Evolutionary conservation across 768 basidiomycete species (phyloP).

Genomic region (Lactarius psammicola): DNA sequence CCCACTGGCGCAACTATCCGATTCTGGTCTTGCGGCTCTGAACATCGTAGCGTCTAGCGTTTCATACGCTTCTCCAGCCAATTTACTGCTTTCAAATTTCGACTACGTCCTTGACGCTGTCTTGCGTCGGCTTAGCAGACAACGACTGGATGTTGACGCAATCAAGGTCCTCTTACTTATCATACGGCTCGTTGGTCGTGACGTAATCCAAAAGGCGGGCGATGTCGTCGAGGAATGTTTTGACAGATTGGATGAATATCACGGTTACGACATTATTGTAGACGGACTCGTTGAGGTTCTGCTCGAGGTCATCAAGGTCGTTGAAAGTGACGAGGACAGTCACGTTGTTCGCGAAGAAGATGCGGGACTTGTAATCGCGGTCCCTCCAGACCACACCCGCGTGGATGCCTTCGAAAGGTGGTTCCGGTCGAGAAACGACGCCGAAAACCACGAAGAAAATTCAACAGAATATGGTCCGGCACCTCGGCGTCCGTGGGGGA

Average conservation of each 20-base stretch:
- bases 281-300: conserved; percentile 87
- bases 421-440: conserved; percentile 51
- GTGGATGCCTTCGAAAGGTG: conserved; percentile 62
- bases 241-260: conserved; percentile 92
- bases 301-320: conserved; percentile 76
- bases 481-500: conserved; percentile 59
- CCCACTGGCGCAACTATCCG: conserved; percentile 58
- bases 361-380: neutral
- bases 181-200: conserved; percentile 80
- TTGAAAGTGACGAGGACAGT: conserved; percentile 55
- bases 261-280: conserved; percentile 85
- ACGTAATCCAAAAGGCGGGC: conserved; percentile 84
- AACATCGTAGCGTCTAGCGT: conserved; percentile 66
- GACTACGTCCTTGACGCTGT: conserved; percentile 94
- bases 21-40: conserved; percentile 75
- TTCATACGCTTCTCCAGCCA: conserved; percentile 86
- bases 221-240: conserved; percentile 98
- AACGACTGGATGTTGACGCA: conserved; percentile 84
- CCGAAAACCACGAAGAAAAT: conserved; percentile 38
- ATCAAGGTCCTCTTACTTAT: conserved; percentile 85
- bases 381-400: conserved; percentile 35
- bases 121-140: conserved; percentile 74
- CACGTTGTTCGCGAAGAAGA: conserved; percentile 25
- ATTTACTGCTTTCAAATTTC: conserved; percentile 89
- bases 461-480: conserved; percentile 55